Conservation (phyloP, 495 filamentous ascomycete species). For the Lophium mytilinum region DNA sequence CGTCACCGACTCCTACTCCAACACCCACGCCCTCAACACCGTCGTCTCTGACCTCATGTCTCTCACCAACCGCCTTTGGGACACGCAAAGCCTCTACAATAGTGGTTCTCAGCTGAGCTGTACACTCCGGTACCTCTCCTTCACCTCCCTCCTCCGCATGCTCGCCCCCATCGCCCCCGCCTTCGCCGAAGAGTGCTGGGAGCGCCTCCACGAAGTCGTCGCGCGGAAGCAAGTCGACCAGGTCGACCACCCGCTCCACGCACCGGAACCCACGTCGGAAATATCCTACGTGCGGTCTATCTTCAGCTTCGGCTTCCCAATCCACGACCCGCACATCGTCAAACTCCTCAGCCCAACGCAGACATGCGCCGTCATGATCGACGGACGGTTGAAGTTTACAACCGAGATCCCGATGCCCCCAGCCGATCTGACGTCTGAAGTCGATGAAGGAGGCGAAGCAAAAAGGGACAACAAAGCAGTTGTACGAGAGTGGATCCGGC, state of each 20-base stretch:
- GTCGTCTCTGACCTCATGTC: constrained; percentile 72
- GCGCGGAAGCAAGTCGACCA: background rate
- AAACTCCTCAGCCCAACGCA: constrained; percentile 26
- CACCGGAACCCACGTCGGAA: constrained; percentile 1
- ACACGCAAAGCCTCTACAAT: constrained; percentile 24
- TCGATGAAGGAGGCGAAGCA: constrained; percentile 1
- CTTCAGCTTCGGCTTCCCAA: constrained; percentile 14
- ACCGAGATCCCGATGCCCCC: constrained; percentile 47
- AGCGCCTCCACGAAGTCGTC: constrained; percentile 36
- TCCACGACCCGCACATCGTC: constrained; percentile 6
- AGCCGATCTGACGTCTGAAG: constrained; percentile 19
- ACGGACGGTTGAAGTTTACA: constrained; percentile 62
- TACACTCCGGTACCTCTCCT: constrained; percentile 35
- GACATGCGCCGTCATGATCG: constrained; percentile 61
- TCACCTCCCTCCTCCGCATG: constrained; percentile 51
- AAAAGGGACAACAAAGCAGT: background rate
- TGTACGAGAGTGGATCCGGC: background rate
- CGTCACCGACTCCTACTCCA: constrained; percentile 61
- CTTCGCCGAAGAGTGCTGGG: constrained; percentile 74
- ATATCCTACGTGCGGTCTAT: background rate
- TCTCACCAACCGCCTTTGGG: constrained; percentile 58
- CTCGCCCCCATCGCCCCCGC: constrained; percentile 71
- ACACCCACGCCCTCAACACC: constrained; percentile 70
- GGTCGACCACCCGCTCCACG: background rate
- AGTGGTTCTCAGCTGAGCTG: no score